Base-by-base conservation (phyloP, 176 grass and related monocot species). In the Saccharum officinarum region DNA sequence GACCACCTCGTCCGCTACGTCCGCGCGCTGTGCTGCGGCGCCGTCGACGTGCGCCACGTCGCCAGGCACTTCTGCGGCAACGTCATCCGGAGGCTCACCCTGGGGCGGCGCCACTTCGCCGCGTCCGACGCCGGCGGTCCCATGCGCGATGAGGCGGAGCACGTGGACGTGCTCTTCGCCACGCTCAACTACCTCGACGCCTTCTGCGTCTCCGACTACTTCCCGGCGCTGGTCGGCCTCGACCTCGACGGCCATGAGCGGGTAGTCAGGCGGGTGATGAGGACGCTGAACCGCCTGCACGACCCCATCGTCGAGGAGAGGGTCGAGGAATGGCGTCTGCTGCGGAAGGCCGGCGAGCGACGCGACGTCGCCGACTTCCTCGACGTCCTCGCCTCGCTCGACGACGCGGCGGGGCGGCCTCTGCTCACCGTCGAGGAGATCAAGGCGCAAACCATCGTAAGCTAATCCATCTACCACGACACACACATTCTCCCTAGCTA, bases 201-300 rank as follows among this genome's bases (percentile, higher is more conserved):
- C 13, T 87, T 92, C 65, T 84, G 85, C 68, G 38, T 89, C 13
- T 87, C 87, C 23, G 91, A 92, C 72, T 92, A 89, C 85, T 61
- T 90, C 42, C 87, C 91, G 45, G 40, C 25, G 54, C 46, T 92
- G n/a, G 82, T 85, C 0, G 84, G 79, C 0, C 76, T 87, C 22
- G 91, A 90, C 66, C 15, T 92, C 11, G 87, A 76, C 16, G 87
- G 91, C 22, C 87, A 90, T 50, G 87, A 92, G 84, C 89, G 69
- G 55, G 67, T 76, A 10, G 23, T 87, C 84, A 76, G 34, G 41
- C 28, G 62, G 28, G 76, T 84, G 0, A 72, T 85, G 63, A 30
- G 22, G 39, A 73, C 78, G 42, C 26, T 91, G 38, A 37, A 66
- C 64, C 50, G 67, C 36, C 83, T 87, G 25, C 89, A 91, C 30